These are phyloP conservation scores for Closterium sp. DNA, from an alignment of 139 green algal genomes.

Conservation along the genomic window DNA sequence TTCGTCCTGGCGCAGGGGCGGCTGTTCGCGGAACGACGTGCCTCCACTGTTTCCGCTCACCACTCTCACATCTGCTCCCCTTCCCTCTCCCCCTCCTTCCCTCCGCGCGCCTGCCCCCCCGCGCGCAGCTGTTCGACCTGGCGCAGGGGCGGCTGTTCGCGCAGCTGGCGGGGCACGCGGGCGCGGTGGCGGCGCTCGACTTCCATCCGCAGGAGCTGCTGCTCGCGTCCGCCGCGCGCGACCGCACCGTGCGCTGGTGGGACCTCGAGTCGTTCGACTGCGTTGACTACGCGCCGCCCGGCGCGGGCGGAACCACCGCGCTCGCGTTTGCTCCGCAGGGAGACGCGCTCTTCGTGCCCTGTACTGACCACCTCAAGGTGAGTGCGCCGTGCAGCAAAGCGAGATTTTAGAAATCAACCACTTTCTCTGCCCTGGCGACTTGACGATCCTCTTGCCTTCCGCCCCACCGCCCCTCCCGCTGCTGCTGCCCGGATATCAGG, in stretches of 20 bases:
- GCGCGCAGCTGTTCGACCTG: slow-evolving; percentile 74
- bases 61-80: not conserved
- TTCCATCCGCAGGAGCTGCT: slow-evolving; percentile 83
- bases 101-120: not conserved
- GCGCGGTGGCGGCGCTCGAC: slow-evolving; percentile 68
- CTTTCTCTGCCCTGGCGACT: not conserved
- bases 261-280: slow-evolving; percentile 74
- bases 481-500: slow-evolving; percentile 25
- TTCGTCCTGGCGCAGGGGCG: slow-evolving; percentile 77
- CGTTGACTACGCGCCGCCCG: slow-evolving; percentile 62
- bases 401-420: not conserved
- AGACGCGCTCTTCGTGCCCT: slow-evolving; percentile 59
- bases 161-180: slow-evolving; percentile 64
- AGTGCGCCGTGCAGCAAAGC: not conserved
- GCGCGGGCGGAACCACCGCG: not conserved
- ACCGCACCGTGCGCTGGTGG: slow-evolving; percentile 73
- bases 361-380: slow-evolving; percentile 35
- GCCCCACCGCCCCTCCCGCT: not conserved
- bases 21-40: slow-evolving; percentile 51
- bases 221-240: slow-evolving; percentile 63
- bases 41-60: not conserved
- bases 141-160: slow-evolving; percentile 62
- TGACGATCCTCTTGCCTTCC: not conserved
- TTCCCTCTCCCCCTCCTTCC: not conserved
- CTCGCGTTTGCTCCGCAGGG: slow-evolving; percentile 67